These are phyloP conservation scores for Straminergon stramineum DNA, from an alignment of 225 moss, liverwort and hornwort species.

Conservation along the genomic window DNA sequence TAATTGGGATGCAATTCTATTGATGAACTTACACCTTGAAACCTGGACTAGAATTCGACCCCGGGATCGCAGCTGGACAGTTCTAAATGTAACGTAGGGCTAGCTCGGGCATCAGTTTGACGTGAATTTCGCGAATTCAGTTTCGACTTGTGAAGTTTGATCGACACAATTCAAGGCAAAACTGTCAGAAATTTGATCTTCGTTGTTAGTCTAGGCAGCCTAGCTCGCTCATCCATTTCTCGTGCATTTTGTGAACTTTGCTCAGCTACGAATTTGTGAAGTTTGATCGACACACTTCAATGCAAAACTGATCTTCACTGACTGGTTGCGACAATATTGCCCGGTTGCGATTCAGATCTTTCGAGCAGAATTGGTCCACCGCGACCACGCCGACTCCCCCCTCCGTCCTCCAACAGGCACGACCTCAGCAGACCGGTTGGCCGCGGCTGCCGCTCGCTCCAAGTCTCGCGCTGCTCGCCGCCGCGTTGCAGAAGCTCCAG, in stretches of 20 bases:
- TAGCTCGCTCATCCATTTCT: background rate
- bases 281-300: background rate
- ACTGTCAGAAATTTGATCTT: background rate
- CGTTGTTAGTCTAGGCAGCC: background rate
- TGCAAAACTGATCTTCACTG: too few relatives aligned
- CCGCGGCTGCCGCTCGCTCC: background rate
- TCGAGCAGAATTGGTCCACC: background rate
- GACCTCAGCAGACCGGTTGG: background rate
- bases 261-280: background rate
- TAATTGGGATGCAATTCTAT: background rate
- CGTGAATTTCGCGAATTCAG: background rate
- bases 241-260: background rate
- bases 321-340: background rate
- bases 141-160: too few relatives aligned
- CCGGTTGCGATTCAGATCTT: background rate
- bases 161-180: background rate
- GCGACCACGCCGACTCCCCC: background rate
- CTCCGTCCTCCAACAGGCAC: background rate
- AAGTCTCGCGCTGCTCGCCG: background rate
- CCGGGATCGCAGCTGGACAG: too few relatives aligned
- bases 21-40: background rate
- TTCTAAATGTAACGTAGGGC: too few relatives aligned
- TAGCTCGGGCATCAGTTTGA: background rate
- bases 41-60: too few relatives aligned
- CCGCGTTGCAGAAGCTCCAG: background rate